Conservation (phyloP, 116 monocot genomes). For the Zostera marina region DNA sequence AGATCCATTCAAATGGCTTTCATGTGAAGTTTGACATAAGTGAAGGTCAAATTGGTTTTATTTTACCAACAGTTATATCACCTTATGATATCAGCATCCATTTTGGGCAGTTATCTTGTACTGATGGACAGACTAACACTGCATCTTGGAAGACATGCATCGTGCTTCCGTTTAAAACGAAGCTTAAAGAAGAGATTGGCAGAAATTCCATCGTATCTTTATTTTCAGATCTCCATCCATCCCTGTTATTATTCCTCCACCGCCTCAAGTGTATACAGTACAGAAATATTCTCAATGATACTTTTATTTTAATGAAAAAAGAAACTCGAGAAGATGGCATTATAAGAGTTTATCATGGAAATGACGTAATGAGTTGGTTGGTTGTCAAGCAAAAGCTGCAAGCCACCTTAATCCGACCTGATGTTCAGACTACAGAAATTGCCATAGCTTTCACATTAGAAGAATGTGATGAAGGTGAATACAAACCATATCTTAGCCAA, state of each 20-base stretch:
- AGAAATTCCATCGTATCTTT: constrained; percentile 51
- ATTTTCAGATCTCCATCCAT: constrained; percentile 97
- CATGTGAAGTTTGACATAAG: constrained; percentile 96
- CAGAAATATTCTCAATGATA: constrained; percentile 48
- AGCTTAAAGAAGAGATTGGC: constrained; percentile 22
- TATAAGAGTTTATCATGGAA: constrained; percentile 66
- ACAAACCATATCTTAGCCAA: constrained; percentile 44
- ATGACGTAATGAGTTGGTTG: constrained; percentile 78
- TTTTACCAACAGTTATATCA: constrained; percentile 69
- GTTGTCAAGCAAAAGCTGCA: constrained; percentile 54
- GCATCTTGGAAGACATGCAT: constrained; percentile 76
- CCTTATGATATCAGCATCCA: constrained; percentile 39
- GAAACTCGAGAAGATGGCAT: constrained; percentile 61
- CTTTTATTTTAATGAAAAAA: constrained; percentile 53
- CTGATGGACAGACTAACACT: constrained; percentile 11
- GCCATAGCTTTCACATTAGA: constrained; percentile 80
- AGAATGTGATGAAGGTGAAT: constrained; percentile 43
- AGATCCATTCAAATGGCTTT: constrained; percentile 99
- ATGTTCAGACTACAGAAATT: constrained; percentile 83
- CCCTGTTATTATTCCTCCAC: constrained; percentile 81
- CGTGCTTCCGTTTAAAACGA: constrained; percentile 67
- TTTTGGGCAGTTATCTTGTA: constrained; percentile 30
- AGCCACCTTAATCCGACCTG: constrained; percentile 31
- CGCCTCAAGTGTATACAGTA: constrained; percentile 71
- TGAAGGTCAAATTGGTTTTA: constrained; percentile 93